phyloP scores from a whole-genome alignment of 805 yeast species.

The Candida sanyiensis region DNA sequence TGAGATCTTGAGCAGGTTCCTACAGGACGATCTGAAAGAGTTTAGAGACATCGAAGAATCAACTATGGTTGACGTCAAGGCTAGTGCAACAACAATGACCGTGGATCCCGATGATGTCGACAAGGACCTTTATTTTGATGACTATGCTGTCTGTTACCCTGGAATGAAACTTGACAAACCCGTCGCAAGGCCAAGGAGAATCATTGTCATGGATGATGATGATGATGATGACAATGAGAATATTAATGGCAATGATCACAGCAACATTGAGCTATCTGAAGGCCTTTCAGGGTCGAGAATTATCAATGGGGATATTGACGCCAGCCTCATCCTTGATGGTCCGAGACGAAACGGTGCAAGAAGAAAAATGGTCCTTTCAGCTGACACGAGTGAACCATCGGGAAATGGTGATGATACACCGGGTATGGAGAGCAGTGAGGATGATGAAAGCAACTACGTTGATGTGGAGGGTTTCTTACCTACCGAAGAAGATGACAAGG shows the following conservation, averaged over 20 bases:
- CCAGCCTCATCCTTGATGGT: constrained; percentile 4
- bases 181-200: constrained; percentile 16
- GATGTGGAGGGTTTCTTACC: constrained; percentile 11
- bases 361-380: not conserved
- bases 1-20: constrained; percentile 49
- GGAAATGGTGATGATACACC: not conserved
- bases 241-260: constrained; percentile 10
- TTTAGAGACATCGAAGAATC: constrained; percentile 54
- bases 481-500: constrained; percentile 7
- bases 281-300: not conserved
- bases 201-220: constrained; percentile 24
- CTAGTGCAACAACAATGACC: constrained; percentile 14
- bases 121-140: constrained; percentile 8
- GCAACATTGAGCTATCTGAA: too few relatives aligned
- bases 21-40: constrained; percentile 65
- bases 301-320: constrained; percentile 8
- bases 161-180: constrained; percentile 27
- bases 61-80: constrained; percentile 42
- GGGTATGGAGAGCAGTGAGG: not conserved
- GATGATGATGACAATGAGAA: constrained; percentile 16
- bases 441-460: constrained; percentile 5
- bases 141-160: constrained; percentile 33
- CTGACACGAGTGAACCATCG: not conserved
- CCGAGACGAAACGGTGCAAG: constrained; percentile 4
- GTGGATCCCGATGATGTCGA: constrained; percentile 23